A percentile compares a stretch with the other conserved stretches of the same genome.
phyloP scores from a whole-genome alignment of 2,329 filamentous ascomycete genomes.

The Dactylellina haptotyla region DNA sequence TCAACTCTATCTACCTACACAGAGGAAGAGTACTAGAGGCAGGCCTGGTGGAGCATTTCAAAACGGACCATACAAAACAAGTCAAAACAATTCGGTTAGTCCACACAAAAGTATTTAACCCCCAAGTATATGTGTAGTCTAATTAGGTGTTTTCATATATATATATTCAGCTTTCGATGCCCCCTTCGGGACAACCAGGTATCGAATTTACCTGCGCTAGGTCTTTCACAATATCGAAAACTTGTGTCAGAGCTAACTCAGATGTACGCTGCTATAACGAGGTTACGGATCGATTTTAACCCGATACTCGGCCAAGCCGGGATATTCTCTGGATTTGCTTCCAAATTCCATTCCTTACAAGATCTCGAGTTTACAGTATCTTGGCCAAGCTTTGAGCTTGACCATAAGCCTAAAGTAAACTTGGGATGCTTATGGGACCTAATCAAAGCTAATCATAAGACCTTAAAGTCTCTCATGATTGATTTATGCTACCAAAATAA shows the following conservation, averaged over 20 bases:
- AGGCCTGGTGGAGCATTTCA: not conserved
- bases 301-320: constrained; percentile 4
- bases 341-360: not conserved
- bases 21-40: not conserved
- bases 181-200: not conserved
- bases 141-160: no score
- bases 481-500: constrained; percentile 8
- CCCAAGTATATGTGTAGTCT: not conserved
- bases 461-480: constrained; percentile 6
- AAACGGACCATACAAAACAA: constrained; percentile 10
- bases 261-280: constrained; percentile 2
- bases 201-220: not conserved
- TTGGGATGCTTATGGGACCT: constrained; percentile 2
- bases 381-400: constrained; percentile 13
- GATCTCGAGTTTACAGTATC: constrained; percentile 14
- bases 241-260: not conserved
- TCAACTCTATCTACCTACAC: not conserved
- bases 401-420: not conserved
- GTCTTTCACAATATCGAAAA: not conserved
- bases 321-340: not conserved
- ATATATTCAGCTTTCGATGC: not conserved
- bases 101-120: not conserved
- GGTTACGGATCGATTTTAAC: constrained; percentile 5
- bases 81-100: constrained; percentile 1
- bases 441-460: constrained; percentile 3